Base-by-base conservation (phyloP, 2,329 filamentous ascomycete genomes). In the Colletotrichum chrysophilum region DNA sequence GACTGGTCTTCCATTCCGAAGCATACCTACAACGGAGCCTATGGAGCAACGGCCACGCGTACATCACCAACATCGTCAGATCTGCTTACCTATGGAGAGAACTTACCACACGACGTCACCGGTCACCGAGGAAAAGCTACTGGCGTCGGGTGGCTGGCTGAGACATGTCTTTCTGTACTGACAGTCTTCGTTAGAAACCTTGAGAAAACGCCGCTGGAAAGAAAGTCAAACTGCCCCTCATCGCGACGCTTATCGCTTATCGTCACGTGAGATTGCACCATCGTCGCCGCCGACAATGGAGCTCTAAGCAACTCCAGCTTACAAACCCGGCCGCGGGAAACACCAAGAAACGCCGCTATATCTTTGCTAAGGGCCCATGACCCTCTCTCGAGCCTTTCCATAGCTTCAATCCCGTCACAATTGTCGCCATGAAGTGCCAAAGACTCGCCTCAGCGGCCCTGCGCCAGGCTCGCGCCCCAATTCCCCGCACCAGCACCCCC, bases 201-300 rank as follows among this genome's bases (percentile, higher is more conserved):
- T 24, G 24, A 24, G 24, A 3, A 24, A 24, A 26, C 26, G 32
- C 32, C 13, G 14, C 32, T 14, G 32, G 12, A 34, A 34, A 34
- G 24, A 24, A 24, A 24, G 4, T 24, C 24, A 3, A 24, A 24
- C 6, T 34, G 32, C 32, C 32, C 32, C 12, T 14, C 32, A 4
- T 36, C 34, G 34, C 14, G 14, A 16, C 34, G 14, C 24, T 36
- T 36, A 38, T 60, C 56, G 2, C n/a, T 76, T 71, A 72, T 67
- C 67, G 16, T 52, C 76, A 77, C 76, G 76, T 77, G 76, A 52
- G 26, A 77, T 77, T 60, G 52, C 76, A 77, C 67, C 75, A 77
- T 69, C 43, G 14, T 58, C 56, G 36, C 64, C 30, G 64, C 66
- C 34, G 72, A 75, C 36, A 24, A 68, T 58, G 65, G 68, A 55